Base-by-base conservation (phyloP, 2,329 filamentous ascomycete species). In the Trichoderma gracile region DNA sequence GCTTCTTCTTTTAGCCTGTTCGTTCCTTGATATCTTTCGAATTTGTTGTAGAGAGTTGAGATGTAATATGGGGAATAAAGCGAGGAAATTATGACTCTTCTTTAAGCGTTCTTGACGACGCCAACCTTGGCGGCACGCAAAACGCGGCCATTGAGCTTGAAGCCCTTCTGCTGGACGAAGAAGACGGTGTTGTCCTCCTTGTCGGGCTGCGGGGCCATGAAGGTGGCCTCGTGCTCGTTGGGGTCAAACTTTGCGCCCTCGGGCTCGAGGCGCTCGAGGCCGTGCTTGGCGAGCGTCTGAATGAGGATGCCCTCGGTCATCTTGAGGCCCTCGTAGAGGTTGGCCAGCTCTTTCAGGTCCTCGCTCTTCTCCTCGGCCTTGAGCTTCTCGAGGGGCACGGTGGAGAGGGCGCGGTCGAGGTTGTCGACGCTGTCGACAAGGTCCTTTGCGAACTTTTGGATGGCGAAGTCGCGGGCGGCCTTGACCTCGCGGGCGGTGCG, bases 341-440 rank as follows among this genome's bases (percentile, higher is more conserved):
- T 90, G 66, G 84, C 79, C 42, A 98, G 84, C 69, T 97, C 93
- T 75, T 90, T 83, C 25, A 86, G 80, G 59, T 84, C 78, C 70
- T 84, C 83, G 27, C 78, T 76, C 71, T 81, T 79, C 68, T 81
- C 78, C 53, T 77, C 71, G 21, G 80, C 76, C 23, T 81, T 81
- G 68, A 96, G 83, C 79, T 91, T 92, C 46, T 92, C 89, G 66
- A 84, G 76, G 21, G 92, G 88, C 14, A 97, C 93, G 73, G 89
- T 92, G 68, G 82, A 78, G 49, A 99, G 86, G 49, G 95, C 95
- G 70, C 93, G 93, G 80, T 99, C 95, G 68, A 99, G 88, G 84
- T 98, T 99, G 81, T 99, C 95, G 73, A 99, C 89, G 74, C 87
- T 92, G 77, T 99, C 95, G 71, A 98, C 87, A 52, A 99, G 88